Percentiles rank a stretch among this genome's conserved stretches.
These are phyloP conservation scores for Phalaenopsis hybrid DNA, from an alignment of 116 monocot genomes.

Conservation along the genomic window DNA sequence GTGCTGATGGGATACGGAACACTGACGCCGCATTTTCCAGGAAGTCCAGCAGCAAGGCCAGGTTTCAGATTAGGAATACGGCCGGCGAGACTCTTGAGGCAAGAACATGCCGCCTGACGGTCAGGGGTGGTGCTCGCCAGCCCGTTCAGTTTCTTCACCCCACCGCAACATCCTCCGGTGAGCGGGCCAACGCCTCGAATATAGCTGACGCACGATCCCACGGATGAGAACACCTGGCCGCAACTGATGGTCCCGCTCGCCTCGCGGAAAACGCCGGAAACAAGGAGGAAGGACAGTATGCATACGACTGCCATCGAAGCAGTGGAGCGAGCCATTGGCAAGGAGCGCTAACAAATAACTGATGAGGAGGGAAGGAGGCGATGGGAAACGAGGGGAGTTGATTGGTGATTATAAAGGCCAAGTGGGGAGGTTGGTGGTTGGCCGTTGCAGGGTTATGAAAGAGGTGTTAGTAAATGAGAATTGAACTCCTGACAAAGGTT, in stretches of 20 bases:
- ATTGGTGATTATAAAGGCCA: too few species aligned
- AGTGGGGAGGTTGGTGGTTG: too few species aligned
- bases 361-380: too few species aligned
- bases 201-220: conserved; percentile 21
- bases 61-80: neutral
- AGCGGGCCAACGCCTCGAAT: neutral
- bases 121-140: conserved; percentile 14
- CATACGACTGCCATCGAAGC: too few species aligned
- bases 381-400: too few species aligned
- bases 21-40: conserved; percentile 22
- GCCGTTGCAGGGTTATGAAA: too few species aligned
- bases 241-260: conserved; percentile 17
- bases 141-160: conserved; percentile 10
- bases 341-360: too few species aligned
- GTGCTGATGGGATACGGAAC: conserved; percentile 27
- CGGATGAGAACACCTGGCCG: neutral
- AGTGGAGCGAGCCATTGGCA: too few species aligned
- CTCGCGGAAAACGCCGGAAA: neutral
- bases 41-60: conserved; percentile 15
- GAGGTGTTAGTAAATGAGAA: too few species aligned
- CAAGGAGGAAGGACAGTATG: conserved; percentile 10
- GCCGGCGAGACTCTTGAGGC: conserved; percentile 14
- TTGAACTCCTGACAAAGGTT: too few species aligned
- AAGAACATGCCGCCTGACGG: conserved; percentile 17
- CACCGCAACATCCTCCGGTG: conserved; percentile 19